Percentiles rank a stretch among this genome's conserved stretches.
Conservation (phyloP, 371 early-diverging fungal genomes). For the Mucor plumbeus region DNA sequence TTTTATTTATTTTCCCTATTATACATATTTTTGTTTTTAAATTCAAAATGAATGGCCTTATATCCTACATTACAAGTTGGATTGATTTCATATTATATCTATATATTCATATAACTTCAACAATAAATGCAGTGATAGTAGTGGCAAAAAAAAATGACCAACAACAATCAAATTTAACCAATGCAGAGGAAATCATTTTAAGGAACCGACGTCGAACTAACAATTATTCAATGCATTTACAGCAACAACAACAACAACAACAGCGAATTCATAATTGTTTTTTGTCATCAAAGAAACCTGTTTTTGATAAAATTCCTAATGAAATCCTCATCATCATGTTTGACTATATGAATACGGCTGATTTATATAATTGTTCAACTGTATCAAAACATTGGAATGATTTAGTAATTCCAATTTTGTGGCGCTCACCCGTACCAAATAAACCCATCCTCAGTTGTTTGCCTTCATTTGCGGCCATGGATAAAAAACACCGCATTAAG, state of each 20-base stretch:
- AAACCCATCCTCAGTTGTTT: slow-evolving; percentile 29
- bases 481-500: slow-evolving; percentile 14
- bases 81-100: slow-evolving; percentile 17
- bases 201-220: slow-evolving; percentile 6
- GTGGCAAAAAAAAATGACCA: slow-evolving; percentile 16
- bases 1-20: slow-evolving; percentile 2
- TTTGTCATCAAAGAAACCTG: neutral
- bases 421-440: slow-evolving; percentile 38
- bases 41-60: slow-evolving; percentile 7
- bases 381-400: slow-evolving; percentile 44
- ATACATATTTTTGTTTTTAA: neutral
- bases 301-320: slow-evolving; percentile 29
- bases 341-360: slow-evolving; percentile 21
- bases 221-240: neutral
- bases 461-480: slow-evolving; percentile 18
- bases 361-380: slow-evolving; percentile 32
- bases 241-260: neutral
- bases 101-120: slow-evolving; percentile 26
- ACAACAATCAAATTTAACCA: neutral
- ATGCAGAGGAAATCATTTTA: neutral
- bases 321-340: slow-evolving; percentile 40
- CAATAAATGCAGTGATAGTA: slow-evolving; percentile 21
- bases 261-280: neutral
- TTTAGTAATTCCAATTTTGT: slow-evolving; percentile 41
- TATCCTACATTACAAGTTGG: slow-evolving; percentile 19